A percentile compares a stretch with the other conserved stretches of the same genome.
Conservation (phyloP, 805 yeast genomes). For the Lipomyces starkeyi region DNA sequence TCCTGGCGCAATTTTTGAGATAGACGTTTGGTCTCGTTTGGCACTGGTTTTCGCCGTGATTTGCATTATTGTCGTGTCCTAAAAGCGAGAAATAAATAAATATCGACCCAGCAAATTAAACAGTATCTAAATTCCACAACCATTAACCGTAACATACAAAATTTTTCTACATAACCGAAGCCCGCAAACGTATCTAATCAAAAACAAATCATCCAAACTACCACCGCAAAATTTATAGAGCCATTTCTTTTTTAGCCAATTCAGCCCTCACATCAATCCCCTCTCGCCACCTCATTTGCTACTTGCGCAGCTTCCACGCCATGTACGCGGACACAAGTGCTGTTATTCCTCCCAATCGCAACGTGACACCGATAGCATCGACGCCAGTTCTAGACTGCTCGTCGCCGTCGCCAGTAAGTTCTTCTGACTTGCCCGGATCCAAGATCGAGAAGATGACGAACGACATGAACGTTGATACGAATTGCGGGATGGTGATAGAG, state of each 20-base stretch:
- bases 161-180: no score
- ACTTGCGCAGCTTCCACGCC: conserved; percentile 29
- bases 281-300: not conserved
- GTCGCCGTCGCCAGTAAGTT: conserved; percentile 35
- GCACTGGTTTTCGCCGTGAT: no score
- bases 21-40: not conserved
- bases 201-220: no score
- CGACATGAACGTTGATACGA: conserved; percentile 49
- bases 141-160: no score
- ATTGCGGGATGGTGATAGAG: conserved; percentile 50
- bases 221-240: not conserved
- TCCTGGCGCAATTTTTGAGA: not conserved
- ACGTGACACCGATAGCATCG: conserved; percentile 47
- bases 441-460: conserved; percentile 46
- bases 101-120: not conserved
- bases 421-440: conserved; percentile 34
- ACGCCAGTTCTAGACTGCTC: conserved; percentile 44
- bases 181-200: no score
- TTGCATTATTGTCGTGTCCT: no score
- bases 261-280: not conserved
- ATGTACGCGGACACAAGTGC: conserved; percentile 47
- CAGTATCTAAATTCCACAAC: no score
- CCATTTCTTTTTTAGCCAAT: not conserved
- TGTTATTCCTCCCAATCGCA: conserved; percentile 48
- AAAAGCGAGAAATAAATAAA: not conserved